Conservation (phyloP, 805 yeast genomes). For the Pichia kluyveri region DNA sequence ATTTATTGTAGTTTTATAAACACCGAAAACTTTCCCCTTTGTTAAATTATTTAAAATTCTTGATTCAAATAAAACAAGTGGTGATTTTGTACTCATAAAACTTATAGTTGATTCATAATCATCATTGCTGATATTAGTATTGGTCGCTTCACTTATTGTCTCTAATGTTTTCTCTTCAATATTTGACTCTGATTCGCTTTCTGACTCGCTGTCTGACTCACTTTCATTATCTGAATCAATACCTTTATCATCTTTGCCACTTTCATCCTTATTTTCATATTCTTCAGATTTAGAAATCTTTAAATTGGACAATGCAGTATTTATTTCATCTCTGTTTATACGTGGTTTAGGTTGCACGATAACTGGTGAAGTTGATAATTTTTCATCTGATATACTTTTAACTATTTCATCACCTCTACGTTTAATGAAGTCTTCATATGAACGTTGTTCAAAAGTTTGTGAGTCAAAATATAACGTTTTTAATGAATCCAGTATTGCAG, state of each 20-base stretch:
- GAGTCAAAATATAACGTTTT: conserved; percentile 49
- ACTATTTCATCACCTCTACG: conserved; percentile 11
- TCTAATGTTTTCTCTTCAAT: background rate
- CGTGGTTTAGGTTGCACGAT: conserved; percentile 12
- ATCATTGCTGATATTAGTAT: background rate
- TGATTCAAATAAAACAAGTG: conserved; percentile 53
- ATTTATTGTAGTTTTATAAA: conserved; percentile 56
- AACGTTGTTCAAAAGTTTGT: conserved; percentile 27
- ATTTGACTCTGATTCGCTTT: background rate
- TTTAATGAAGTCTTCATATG: conserved; percentile 14
- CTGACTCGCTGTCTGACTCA: conserved; percentile 27
- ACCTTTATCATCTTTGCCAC: conserved; percentile 32
- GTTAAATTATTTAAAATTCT: conserved; percentile 27
- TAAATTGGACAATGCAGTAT: conserved; percentile 1
- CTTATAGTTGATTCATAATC: conserved; percentile 31
- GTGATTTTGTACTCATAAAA: conserved; percentile 60
- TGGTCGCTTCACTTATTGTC: too few species aligned
- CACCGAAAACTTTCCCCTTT: conserved; percentile 35
- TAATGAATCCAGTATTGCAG: conserved; percentile 34
- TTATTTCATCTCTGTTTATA: background rate
- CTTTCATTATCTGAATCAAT: conserved; percentile 28
- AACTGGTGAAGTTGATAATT: background rate
- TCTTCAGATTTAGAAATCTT: background rate
- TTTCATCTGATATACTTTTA: background rate
- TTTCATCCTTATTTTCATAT: background rate